phyloP scores from a whole-genome alignment of 2,329 filamentous ascomycete species.

The Colletotrichum sp. region DNA sequence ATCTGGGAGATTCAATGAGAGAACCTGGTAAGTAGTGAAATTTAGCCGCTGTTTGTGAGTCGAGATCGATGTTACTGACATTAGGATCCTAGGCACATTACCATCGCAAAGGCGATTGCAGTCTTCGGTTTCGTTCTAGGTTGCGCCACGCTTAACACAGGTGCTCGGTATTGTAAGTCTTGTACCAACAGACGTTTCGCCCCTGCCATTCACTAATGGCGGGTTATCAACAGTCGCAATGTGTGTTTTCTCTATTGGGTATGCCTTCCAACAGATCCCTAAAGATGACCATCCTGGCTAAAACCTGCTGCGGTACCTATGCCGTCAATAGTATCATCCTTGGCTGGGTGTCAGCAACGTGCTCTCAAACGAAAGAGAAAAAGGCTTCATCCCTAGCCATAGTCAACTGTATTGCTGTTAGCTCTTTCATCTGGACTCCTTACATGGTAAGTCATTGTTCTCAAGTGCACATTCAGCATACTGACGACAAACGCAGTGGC shows the following conservation, averaged over 20 bases:
- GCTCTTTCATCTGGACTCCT: constrained; percentile 24
- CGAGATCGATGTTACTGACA: not conserved
- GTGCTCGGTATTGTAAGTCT: constrained; percentile 26
- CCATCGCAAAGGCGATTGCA: constrained; percentile 9
- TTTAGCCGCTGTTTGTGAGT: too few species aligned
- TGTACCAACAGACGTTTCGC: too few species aligned
- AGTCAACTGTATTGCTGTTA: constrained; percentile 24
- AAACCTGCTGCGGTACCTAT: constrained; percentile 22
- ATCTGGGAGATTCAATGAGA: constrained; percentile 10
- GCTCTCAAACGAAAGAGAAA: constrained; percentile 44
- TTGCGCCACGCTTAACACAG: constrained; percentile 33
- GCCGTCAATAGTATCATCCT: constrained; percentile 40
- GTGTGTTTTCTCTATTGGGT: constrained; percentile 30
- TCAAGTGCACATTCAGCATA: not conserved
- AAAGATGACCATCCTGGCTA: not conserved
- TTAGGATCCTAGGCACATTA: not conserved
- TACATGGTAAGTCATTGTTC: not conserved
- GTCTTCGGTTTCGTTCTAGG: constrained; percentile 20
- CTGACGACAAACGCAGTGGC: constrained; percentile 30
- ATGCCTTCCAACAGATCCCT: not conserved
- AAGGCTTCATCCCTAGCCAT: constrained; percentile 41
- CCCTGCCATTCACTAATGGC: too few species aligned
- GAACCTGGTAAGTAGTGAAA: not conserved
- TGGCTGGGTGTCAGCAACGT: constrained; percentile 39
- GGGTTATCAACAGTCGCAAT: constrained; percentile 23